Conservation (phyloP, 805 yeast genomes). For the Suhomyces sp. region DNA sequence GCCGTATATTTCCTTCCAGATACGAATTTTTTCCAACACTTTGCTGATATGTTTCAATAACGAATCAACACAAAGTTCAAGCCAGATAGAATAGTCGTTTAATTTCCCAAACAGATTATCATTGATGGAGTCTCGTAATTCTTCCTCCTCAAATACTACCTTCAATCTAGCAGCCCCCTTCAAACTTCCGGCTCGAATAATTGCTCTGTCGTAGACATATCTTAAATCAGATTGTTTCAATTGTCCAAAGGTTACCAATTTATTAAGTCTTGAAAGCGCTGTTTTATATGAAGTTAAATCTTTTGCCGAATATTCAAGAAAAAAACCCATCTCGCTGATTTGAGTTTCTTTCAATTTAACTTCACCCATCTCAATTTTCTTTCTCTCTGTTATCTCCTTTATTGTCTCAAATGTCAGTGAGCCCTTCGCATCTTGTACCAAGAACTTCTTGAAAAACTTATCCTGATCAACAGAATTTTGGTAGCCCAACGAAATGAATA, state of each 20-base stretch:
- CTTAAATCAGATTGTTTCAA: slow-evolving; percentile 34
- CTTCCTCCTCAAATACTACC: no score
- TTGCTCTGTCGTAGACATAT: slow-evolving; percentile 17
- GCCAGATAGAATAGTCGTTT: slow-evolving; percentile 19
- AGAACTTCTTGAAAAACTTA: slow-evolving; percentile 9
- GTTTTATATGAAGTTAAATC: slow-evolving; percentile 38
- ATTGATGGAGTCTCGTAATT: neutral
- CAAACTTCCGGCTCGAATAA: neutral
- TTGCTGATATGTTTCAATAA: slow-evolving; percentile 23
- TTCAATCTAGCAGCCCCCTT: no score
- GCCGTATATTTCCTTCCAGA: slow-evolving; percentile 32
- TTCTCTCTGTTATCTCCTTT: slow-evolving; percentile 22
- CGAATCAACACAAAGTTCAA: slow-evolving; percentile 24
- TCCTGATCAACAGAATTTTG: slow-evolving; percentile 23
- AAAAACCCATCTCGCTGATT: slow-evolving; percentile 44
- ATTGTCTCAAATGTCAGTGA: slow-evolving; percentile 35
- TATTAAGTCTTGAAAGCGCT: slow-evolving; percentile 35
- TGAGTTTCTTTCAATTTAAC: slow-evolving; percentile 21
- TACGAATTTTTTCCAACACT: slow-evolving; percentile 22
- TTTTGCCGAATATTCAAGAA: slow-evolving; percentile 44
- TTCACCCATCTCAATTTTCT: slow-evolving; percentile 21
- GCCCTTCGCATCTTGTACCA: slow-evolving; percentile 12
- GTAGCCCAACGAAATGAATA: slow-evolving; percentile 36
- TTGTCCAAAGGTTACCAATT: slow-evolving; percentile 32
- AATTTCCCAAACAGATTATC: slow-evolving; percentile 13